Base-by-base conservation (phyloP, 23 red algal species). In the Pyropia yezoensis region DNA sequence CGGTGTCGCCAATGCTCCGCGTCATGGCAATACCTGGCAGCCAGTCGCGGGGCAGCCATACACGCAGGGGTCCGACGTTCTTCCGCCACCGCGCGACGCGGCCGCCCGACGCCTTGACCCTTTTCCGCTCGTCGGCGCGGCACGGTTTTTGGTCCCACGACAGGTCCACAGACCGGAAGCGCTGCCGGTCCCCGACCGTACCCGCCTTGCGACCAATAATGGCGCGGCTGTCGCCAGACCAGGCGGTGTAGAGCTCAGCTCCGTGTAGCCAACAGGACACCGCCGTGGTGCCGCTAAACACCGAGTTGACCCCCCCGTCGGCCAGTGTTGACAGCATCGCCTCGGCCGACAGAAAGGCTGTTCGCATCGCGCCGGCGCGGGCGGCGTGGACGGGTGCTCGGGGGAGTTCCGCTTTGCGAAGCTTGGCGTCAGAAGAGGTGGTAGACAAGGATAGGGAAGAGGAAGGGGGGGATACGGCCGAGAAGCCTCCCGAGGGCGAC, bases 21-120 rank as follows among this genome's bases (percentile, higher is more conserved):
- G 84, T 98, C 94, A 98, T 98, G 39, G 94, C 94, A 27, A 98
- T 61, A 19, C 94, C 94, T 3, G 94, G 94, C 18, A 91, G 16
- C 86, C 94, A 89, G 20, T 89, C 85, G 20, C 78, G 61, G 3
- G 94, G 80, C 49, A 98, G 50, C 94, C 94, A 98, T 9, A 98
- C 94, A 3, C 94, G 66, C 65, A 85, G 68, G 53, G 94, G 94
- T 18, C 94, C 94, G 18, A 88, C 65, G 55, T 82, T 79, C 54
- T 83, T 72, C 27, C 88, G 69, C 94, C 94, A 98, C 32, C 82
- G 66, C 16, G 79, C 88, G 17, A 98, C 73, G 20, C 85, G 80
- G 7, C 85, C 94, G n/a, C 94, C 94, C 11, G 66, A 62, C n/a
- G 34, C 60, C 18, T 71, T 50, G 19, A 98, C 77, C 22, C 94